Conservation (phyloP, 176 grass and related monocot genomes). For the Eragrostis curvula region DNA sequence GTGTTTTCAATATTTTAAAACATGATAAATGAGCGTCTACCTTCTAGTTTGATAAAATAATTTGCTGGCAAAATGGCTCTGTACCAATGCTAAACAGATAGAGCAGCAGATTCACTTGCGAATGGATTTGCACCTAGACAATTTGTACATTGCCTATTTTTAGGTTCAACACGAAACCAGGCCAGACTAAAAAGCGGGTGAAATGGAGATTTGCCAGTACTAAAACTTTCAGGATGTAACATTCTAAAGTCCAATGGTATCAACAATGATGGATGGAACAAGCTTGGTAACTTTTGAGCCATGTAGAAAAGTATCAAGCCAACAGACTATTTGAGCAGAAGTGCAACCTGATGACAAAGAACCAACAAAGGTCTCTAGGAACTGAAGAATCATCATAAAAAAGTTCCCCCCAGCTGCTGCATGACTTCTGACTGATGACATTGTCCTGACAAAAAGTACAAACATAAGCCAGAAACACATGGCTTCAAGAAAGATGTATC, state of each 20-base stretch:
- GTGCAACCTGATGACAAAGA: conserved; percentile 93
- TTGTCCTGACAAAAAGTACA: conserved; percentile 71
- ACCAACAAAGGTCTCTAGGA: conserved; percentile 99
- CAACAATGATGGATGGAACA: not conserved
- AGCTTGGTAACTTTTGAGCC: conserved; percentile 8
- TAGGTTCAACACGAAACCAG: not conserved
- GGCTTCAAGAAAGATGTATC: conserved; percentile 11
- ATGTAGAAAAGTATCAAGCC: not conserved
- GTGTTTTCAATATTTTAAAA: not conserved
- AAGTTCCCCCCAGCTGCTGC: conserved; percentile 79
- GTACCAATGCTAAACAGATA: not conserved
- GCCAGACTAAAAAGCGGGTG: not conserved
- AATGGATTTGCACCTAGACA: not conserved
- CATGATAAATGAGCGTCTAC: not conserved
- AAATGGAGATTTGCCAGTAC: not conserved
- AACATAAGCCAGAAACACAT: conserved; percentile 43
- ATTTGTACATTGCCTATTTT: not conserved
- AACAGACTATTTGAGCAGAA: conserved; percentile 35
- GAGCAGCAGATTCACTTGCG: not conserved
- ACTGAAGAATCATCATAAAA: conserved; percentile 87
- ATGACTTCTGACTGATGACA: conserved; percentile 97
- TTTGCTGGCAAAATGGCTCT: not conserved
- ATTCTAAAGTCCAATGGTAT: not conserved
- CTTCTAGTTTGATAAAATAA: not conserved
- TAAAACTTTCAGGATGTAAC: not conserved